A percentile compares a stretch with the other conserved stretches of the same genome.
phyloP scores from a whole-genome alignment of 257 asterid species.

The Rhazya stricta region DNA sequence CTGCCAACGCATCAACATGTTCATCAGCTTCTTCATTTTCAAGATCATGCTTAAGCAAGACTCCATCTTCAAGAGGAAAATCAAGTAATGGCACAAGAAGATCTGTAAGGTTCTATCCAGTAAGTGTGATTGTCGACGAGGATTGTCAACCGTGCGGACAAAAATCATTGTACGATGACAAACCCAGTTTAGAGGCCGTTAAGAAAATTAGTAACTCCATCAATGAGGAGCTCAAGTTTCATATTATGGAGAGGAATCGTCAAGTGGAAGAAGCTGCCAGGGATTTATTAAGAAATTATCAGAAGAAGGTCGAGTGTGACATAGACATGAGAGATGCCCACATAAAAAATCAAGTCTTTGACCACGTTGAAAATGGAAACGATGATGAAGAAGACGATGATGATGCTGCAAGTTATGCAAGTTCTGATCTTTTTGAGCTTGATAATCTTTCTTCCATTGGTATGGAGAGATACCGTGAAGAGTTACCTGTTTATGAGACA shows the following conservation, averaged over 20 bases:
- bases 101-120: conserved; percentile 73
- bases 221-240: conserved; percentile 46
- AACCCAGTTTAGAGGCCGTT: conserved; percentile 15
- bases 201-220: conserved; percentile 25
- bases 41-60: conserved; percentile 83
- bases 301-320: conserved; percentile 22
- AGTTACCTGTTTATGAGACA: conserved; percentile 80
- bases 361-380: conserved; percentile 11
- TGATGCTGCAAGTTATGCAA: conserved; percentile 63
- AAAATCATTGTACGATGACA: conserved; percentile 37
- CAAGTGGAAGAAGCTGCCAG: conserved; percentile 59
- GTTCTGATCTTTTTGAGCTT: conserved; percentile 82
- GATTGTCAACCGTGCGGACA: conserved; percentile 62
- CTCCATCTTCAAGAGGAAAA: conserved; percentile 67
- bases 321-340: conserved; percentile 7
- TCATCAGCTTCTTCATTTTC: conserved; percentile 89
- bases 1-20: conserved; percentile 60
- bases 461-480: conserved; percentile 66
- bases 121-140: conserved; percentile 64
- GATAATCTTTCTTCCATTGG: conserved; percentile 77
- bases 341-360: conserved; percentile 18
- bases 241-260: conserved; percentile 55
- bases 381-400: conserved; percentile 45
- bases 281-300: conserved; percentile 55
- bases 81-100: conserved; percentile 49